Base-by-base conservation (phyloP, 1,284 basidiomycete species). In the Anthracocystis panici-leucophaei region DNA sequence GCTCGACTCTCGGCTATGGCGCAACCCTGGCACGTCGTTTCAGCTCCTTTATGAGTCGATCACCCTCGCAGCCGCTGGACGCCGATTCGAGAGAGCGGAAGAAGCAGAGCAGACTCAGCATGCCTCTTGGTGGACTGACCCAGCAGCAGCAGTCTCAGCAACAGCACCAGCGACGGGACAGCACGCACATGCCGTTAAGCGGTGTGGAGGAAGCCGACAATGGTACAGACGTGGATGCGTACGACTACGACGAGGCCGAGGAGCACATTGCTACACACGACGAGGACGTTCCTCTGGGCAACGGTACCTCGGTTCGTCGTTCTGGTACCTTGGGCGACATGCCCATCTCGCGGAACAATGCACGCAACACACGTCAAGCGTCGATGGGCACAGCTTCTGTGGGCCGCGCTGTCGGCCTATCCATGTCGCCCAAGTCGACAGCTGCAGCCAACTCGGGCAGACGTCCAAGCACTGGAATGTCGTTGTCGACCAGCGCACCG, bases 1-100 rank as follows among this genome's bases (percentile, higher is more conserved):
- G 62, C 55, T 62, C 63, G 50, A 49, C 68, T 33, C 38, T 71
- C 23, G 69, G 69, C 6, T 79, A 77, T n/a, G 76, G 77, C 12
- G 66, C 71, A 0, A 76, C 63, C 0, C 55, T 84, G 10, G 68
- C 76, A 16, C 75, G 79, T 18, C 67, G 82, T 9, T 82, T 82
- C 62, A 82, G 83, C 50, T 75, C 77, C 9, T 67, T 84, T 57
- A 72, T 80, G 46, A 67, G 78, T 20, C 70, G 80, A 5, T 80
- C 77, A 12, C 81, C 81, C 0, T 75, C 77, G 55, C 76, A 62
- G 35, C 72, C 79, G 38, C 38, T 75, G 21, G 80, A 81, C 55
- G 63, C 66, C 11, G 79, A 80, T 21, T 63, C 65, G 4, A 46
- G 66, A 20, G 80, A 82, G 53, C 74, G 76, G 41, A 75, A 80